Evolutionary conservation across 352 stramenopile genomes (phyloP), one percentile per base, ranked within the genome.

Genomic region (Pythium monospermum): DNA sequence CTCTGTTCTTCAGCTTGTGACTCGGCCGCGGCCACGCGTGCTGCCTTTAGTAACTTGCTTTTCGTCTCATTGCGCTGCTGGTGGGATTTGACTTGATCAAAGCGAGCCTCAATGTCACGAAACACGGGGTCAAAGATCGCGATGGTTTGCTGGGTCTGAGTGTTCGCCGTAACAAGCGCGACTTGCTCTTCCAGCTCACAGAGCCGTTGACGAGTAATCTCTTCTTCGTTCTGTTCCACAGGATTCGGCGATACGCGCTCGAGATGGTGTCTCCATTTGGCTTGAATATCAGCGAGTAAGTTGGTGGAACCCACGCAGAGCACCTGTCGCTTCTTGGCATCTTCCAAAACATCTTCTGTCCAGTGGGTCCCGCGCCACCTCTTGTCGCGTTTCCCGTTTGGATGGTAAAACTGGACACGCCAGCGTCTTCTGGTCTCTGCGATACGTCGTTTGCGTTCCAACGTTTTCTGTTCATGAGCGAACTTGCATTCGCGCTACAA

Each of bases 61-160:
- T 37, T 39, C n/a, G 22, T 53, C 15, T 50, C 33, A 36, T 59
- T 51, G 1, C 19, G 36, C 11, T 54, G 4, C 40, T 66, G 47
- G 22, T 71, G 57, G 1, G 40, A 44, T 46, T 85, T 73, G n/a
- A 82, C 57, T 15, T 51, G 35, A 19, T 68, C n/a, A 33, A 75
- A 83, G 12, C 67, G 61, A 16, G 30, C 53, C 48, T 87, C 73
- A 15, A 87, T 68, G 31, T 81, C 66, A 26, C 65, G 49, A 22
- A 89, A 82, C 1, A 90, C 62, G 1, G 78, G 76, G 7, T 79
- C 64, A 57, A 92, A 89, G 3, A 92, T 71, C 10, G 57, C 55
- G 12, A 76, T 68, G 0, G 71, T 80, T 31, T 87, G 76, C 22
- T 88, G 65, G 8, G 83, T 79, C 49, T 88, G 72, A 19, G 64